Base-by-base conservation (phyloP, 768 basidiomycete genomes). In the Lyophyllum semitale region DNA sequence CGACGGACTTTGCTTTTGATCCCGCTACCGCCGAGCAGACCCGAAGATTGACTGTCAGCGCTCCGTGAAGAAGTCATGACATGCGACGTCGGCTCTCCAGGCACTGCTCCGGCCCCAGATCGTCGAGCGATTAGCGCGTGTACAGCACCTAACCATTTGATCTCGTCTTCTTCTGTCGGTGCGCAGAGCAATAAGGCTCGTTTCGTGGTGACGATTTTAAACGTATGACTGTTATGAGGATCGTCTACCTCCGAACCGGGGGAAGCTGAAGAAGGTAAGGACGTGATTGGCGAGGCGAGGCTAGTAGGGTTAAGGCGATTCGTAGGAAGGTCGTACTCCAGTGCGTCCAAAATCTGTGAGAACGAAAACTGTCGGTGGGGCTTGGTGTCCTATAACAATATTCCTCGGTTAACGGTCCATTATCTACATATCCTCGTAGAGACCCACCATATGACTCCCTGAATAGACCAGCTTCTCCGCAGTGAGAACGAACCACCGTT, bases 181-280 rank as follows among this genome's bases (percentile, higher is more conserved):
- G 97, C 97, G 64, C 95, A 97, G 23, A 98, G 77, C 50, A 96
- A 71, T 55, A 94, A 75, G 17, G 91, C 89, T 57, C 93, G 84
- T 71, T 96, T 95, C 51, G 96, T 95, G 33, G 95, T 97, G 61
- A 98, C 88, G 52, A 98, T 89, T 74, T 97, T 95, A 85, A 99
- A 98, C 48, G 91, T 92, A 67, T 88, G 81, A 9, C 72, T 69
- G 22, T 73, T 71, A 48, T 72, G 73, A 29, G 73, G 74, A 37
- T 79, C 78, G 35, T 81, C 81, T 4, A 66, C 73, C 17, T 77
- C 81, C 5, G 55, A 57, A 11, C 76, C 70, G 38, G 61, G 63
- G 1, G 69, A 57, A 1, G 68, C 58, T 5, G 68, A 64, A 17
- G 69, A 63, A 9, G 77, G 75, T 20, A 74, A 73, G 38, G 78